Base-by-base conservation (phyloP, 1,284 basidiomycete species). In the Ceratobasidium sp. region DNA sequence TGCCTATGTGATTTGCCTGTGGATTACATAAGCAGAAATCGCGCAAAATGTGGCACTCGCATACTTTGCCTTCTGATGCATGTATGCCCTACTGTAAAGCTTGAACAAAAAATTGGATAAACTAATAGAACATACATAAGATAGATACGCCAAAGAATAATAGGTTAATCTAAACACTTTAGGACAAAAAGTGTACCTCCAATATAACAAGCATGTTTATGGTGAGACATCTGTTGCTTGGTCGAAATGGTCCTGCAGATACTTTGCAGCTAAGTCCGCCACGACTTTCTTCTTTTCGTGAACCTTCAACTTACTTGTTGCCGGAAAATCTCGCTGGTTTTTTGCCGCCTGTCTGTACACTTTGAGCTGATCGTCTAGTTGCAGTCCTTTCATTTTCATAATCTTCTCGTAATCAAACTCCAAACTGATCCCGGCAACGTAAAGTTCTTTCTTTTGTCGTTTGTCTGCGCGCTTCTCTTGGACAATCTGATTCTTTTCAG, bases 21-120 rank as follows among this genome's bases (percentile, higher is more conserved):
- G 36, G 50, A 27, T 67, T 67, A 67, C 65, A 54, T 67, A 67
- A 67, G 65, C 65, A 56, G n/a, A 53, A 33, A 54, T 36, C 29
- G 65, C 1, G 48, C 27, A 36, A 44, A 56, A 67, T 41, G 50
- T 67, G 65, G 50, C 65, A 24, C 45, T 19, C 19, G 17, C 2
- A 17, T 31, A n/a, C 4, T 27, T 19, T 2, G 7, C 2, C 33
- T 6, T 59, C 33, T 31, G 29, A 14, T 36, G 29, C 57, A 36
- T 11, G 29, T 59, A 31, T n/a, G 8, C 22, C 29, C 8, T 6
- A 9, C 36, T 54, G 24, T 31, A 67, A 31, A 67, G 24, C 19
- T 4, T 41, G 14, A 11, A 31, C 17, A 17, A 53, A 36, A 11
- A 44, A 27, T 11, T 59, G 29, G 27, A 41, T n/a, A n/a, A 67